Base-by-base conservation (phyloP, 2,329 filamentous ascomycete genomes). In the Penicillium rolfsii region DNA sequence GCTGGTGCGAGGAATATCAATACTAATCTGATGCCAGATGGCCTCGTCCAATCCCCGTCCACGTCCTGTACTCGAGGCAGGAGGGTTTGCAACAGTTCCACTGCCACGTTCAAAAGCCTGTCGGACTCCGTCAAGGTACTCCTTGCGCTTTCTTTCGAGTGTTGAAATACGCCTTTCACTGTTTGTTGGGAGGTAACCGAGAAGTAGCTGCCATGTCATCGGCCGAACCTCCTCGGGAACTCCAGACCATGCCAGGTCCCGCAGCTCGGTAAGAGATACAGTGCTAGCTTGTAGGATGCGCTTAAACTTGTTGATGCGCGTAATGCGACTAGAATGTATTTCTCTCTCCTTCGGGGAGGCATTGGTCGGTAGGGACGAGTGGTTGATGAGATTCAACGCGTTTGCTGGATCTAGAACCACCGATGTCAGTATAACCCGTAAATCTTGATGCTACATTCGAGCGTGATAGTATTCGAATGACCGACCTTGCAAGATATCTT, bases 11-110 rank as follows among this genome's bases (percentile, higher is more conserved):
- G 95, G 95, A 24, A 98, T 91, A 73, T 99, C 95, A 72, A 99
- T 99, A 77, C 93, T 97, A 78, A 99, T 98, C 74, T 99, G 95
- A 80, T 99, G 95, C 95, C 95, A 99, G 61, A 99, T 88, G n/a
- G 92, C 90, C 80, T 99, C 95, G 70, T 99, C 96, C 19, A 99
- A 80, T 2, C 93, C 94, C 57, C 91, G 86, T 2, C 88, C 87
- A 64, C 84, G 82, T 46, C 87, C 84, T 12, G 77, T 74, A 35
- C 64, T 73, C 7, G 81, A 77, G 43, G 76, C 70, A 35, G 74
- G 72, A 1, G 80, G 76, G 33, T 79, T 81, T 26, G 65, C 64
- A n/a, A 78, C 75, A 16, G 73, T 74, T 30, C 78, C 77, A 22
- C 76, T 82, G 6, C 82, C 81, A 43, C 83, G 80, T 59, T 87